Evolutionary conservation across 208 protist species (phyloP).

Genomic region (Strigomonas galati): DNA sequence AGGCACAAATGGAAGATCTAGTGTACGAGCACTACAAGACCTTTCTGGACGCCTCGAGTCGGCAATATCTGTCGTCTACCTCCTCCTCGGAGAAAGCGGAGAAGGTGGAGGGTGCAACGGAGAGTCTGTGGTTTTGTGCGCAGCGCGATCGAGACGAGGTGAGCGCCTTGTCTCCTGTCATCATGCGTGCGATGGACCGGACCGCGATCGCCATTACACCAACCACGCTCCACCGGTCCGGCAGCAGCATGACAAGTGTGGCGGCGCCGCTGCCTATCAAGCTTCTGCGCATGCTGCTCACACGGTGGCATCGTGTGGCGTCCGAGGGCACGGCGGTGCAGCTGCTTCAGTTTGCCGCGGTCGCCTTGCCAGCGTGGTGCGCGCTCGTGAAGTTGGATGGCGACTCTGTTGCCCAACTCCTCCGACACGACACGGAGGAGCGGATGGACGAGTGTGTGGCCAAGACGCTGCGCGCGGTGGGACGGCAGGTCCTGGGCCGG

Average conservation of each 20-base stretch:
- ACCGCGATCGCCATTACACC: no score
- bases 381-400: conserved; percentile 4
- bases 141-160: not conserved
- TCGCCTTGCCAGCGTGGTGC: conserved; percentile 5
- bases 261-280: not conserved
- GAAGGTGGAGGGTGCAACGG: not conserved
- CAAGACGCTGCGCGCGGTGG: not conserved
- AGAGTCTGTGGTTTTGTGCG: not conserved
- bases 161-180: not conserved
- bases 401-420: not conserved
- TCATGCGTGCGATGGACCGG: not conserved
- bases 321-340: not conserved
- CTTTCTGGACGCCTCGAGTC: not conserved
- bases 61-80: not conserved
- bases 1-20: not conserved
- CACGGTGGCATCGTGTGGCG: not conserved
- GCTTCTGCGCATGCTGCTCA: conserved; percentile 3
- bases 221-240: no score
- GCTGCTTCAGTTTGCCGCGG: not conserved
- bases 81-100: no score
- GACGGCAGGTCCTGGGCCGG: conserved; percentile 2
- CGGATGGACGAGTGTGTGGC: conserved; percentile 6
- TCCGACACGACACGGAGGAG: conserved; percentile 2
- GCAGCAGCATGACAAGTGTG: no score
- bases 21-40: not conserved